A percentile compares a stretch with the other conserved stretches of the same genome.
Evolutionary conservation across 257 asterid species (phyloP).

Genomic region (Schizonepeta tenuifolia): DNA sequence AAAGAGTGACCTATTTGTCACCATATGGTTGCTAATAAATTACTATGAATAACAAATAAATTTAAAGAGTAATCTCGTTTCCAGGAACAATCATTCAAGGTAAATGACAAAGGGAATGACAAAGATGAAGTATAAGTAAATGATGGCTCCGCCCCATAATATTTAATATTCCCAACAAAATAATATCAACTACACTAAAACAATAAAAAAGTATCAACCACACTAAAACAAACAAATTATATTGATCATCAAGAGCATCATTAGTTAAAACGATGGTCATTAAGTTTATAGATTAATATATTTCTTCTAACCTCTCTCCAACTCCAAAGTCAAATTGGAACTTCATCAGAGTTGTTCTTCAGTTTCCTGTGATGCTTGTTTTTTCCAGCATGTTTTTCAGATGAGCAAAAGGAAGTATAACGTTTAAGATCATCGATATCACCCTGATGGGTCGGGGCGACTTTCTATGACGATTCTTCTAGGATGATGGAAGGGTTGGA

Average conservation of each 20-base stretch:
- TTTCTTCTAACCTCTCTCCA: conserved; percentile 38
- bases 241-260: conserved; percentile 36
- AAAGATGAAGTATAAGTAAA: conserved; percentile 38
- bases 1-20: conserved; percentile 28
- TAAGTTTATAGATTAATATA: conserved; percentile 23
- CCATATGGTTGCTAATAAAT: conserved; percentile 36
- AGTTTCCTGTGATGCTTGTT: conserved; percentile 21
- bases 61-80: conserved; percentile 42
- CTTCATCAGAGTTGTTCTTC: conserved; percentile 35
- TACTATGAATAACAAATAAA: conserved; percentile 25
- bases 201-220: conserved; percentile 38
- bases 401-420: background rate
- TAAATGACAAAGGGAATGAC: conserved; percentile 59
- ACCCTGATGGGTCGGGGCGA: conserved; percentile 45
- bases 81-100: conserved; percentile 49
- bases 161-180: conserved; percentile 39
- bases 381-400: background rate
- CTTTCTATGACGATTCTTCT: conserved; percentile 36
- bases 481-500: conserved; percentile 63
- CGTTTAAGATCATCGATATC: conserved; percentile 36
- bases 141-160: conserved; percentile 63
- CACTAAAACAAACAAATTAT: conserved; percentile 43
- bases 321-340: conserved; percentile 47
- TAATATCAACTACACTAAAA: conserved; percentile 33
- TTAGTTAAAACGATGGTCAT: conserved; percentile 29